A percentile compares a stretch with the other conserved stretches of the same genome.
These are phyloP conservation scores for Beauveria varroae DNA, from an alignment of 2,329 filamentous ascomycete species.

Conservation along the genomic window DNA sequence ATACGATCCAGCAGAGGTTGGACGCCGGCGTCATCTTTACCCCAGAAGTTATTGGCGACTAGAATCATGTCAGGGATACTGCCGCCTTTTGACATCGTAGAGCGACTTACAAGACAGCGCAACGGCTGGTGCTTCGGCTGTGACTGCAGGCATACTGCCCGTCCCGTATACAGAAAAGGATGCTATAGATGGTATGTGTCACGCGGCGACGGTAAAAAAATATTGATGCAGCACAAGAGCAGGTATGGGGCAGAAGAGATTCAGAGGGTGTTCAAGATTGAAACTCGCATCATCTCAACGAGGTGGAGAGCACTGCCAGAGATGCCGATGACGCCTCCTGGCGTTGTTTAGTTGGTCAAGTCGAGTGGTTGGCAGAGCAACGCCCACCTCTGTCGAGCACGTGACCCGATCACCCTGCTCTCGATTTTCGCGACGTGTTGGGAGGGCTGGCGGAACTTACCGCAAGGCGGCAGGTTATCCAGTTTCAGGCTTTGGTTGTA, in stretches of 20 bases:
- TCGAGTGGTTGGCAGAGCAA: slow-evolving; percentile 6
- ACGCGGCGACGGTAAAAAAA: neutral
- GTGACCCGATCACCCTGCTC: slow-evolving; percentile 9
- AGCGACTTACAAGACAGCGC: slow-evolving; percentile 52
- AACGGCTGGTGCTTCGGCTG: slow-evolving; percentile 56
- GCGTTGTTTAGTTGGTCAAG: slow-evolving; percentile 10
- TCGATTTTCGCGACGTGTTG: slow-evolving; percentile 12
- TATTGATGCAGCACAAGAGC: neutral
- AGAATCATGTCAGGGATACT: slow-evolving; percentile 8
- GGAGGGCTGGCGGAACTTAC: slow-evolving; percentile 9
- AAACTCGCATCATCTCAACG: neutral
- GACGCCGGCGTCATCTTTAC: slow-evolving; percentile 96
- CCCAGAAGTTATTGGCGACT: slow-evolving; percentile 99
- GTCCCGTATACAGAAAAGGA: neutral
- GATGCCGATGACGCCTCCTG: slow-evolving; percentile 6
- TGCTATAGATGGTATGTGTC: neutral
- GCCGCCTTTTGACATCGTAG: neutral
- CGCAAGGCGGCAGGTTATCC: neutral
- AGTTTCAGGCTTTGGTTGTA: slow-evolving; percentile 9
- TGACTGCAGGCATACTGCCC: slow-evolving; percentile 49
- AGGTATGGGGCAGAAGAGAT: neutral
- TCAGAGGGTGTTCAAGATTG: neutral
- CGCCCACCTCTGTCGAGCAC: neutral
- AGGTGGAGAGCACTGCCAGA: neutral
- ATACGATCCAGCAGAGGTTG: slow-evolving; percentile 86